phyloP scores from a whole-genome alignment of 495 filamentous ascomycete species.

The Neurospora discreta region DNA sequence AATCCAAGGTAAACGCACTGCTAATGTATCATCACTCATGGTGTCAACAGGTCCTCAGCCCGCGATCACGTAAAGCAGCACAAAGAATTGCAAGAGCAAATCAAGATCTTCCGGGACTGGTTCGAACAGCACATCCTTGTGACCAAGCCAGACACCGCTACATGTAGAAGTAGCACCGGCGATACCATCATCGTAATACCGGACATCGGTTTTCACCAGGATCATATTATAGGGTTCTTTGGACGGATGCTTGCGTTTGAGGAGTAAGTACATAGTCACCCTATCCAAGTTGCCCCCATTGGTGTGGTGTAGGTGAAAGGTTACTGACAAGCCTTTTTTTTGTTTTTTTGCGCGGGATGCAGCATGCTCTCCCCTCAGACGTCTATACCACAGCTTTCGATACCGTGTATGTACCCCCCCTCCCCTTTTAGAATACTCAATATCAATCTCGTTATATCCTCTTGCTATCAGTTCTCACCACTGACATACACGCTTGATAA shows the following conservation, averaged over 20 bases:
- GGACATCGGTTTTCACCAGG: background rate
- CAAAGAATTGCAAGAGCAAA: background rate
- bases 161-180: background rate
- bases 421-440: background rate
- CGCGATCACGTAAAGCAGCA: background rate
- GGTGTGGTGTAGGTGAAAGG: background rate
- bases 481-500: too few relatives aligned
- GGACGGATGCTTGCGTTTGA: background rate
- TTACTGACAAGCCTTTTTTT: background rate
- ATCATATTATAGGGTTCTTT: background rate
- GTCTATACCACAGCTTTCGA: background rate
- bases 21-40: background rate
- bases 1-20: too few relatives aligned
- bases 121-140: slow-evolving; percentile 6
- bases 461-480: too few relatives aligned
- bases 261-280: background rate
- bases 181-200: slow-evolving; percentile 13
- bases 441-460: background rate
- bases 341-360: background rate
- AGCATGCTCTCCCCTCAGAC: background rate
- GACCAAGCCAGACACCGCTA: background rate
- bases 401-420: background rate
- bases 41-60: slow-evolving; percentile 8
- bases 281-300: background rate
- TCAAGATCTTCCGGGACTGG: slow-evolving; percentile 8